A percentile compares a stretch with the other conserved stretches of the same genome.
Evolutionary conservation across 2,329 filamentous ascomycete genomes (phyloP).

Genomic region (Byssoonygena ceratinophila): DNA sequence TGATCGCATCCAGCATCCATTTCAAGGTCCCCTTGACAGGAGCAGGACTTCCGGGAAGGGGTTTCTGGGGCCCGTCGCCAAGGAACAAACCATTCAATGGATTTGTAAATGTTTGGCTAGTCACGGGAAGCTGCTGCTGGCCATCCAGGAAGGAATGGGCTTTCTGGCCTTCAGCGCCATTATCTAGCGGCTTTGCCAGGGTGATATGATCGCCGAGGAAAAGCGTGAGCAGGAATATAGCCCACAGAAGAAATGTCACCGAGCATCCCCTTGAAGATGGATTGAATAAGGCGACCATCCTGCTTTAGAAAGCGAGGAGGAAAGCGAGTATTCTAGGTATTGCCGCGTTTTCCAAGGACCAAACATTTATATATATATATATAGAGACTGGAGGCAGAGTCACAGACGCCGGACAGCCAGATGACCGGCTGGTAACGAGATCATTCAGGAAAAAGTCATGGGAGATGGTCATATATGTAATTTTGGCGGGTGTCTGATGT

Average conservation of each 20-base stretch:
- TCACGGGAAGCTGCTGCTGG: slow-evolving; percentile 12
- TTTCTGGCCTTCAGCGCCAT: slow-evolving; percentile 17
- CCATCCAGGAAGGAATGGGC: slow-evolving; percentile 15
- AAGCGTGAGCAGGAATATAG: slow-evolving; percentile 8
- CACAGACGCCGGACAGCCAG: neutral
- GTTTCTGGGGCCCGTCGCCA: slow-evolving; percentile 16
- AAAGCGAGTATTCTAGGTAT: neutral
- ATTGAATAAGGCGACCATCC: neutral
- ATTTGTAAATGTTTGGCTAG: slow-evolving; percentile 13
- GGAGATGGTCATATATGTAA: neutral
- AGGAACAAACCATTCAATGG: slow-evolving; percentile 13
- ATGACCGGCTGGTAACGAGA: neutral
- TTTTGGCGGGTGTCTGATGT: no score
- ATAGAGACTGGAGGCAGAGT: neutral
- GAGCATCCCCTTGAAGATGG: slow-evolving; percentile 2
- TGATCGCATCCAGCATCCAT: slow-evolving; percentile 52
- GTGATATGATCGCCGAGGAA: slow-evolving; percentile 18
- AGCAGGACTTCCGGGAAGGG: slow-evolving; percentile 17
- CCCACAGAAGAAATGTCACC: slow-evolving; percentile 7
- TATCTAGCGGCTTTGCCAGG: slow-evolving; percentile 22
- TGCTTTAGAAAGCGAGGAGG: neutral
- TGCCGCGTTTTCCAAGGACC: neutral
- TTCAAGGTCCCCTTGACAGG: slow-evolving; percentile 22
- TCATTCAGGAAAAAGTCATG: neutral
- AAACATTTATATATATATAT: no score